Base-by-base conservation (phyloP, 768 basidiomycete genomes). In the Lepiota venenata region DNA sequence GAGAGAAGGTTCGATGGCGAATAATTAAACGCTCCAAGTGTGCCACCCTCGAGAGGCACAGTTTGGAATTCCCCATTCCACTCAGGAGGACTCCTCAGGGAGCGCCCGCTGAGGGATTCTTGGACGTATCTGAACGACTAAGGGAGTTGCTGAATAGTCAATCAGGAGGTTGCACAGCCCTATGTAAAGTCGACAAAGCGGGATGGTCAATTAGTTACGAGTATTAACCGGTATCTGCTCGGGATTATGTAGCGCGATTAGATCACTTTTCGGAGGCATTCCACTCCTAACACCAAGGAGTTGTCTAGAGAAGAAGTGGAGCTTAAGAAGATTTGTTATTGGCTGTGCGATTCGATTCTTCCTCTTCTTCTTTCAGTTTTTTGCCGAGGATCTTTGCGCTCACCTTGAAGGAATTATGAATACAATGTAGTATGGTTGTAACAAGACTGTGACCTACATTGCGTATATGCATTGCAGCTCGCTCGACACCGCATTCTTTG, bases 401-500 rank as follows among this genome's bases (percentile, higher is more conserved):
- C 57, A 93, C 85, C 90, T 91, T 63, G 56, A 58, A 58, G 61
- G 58, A 56, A 59, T 37, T 21, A 59, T 61, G 60, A 60, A 57
- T 43, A 59, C 32, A n/a, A 56, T 35, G 58, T 55, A 53, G 44
- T 52, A 43, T 43, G 39, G 43, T 20, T 50, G 46, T 22, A 32
- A n/a, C 47, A 39, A 48, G 38, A 52, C 52, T 41, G 47, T 43
- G 50, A 55, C 65, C 75, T 63, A 91, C 92, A 69, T 92, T 93
- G 58, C 91, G 83, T 56, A 93, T 85, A 66, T 94, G 90, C 64
- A 89, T 74, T 11, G 80, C 82, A 39, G 92, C 91, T 40, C 88
- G 85, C 63, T 92, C 89, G 47, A 94, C 84, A 20, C 92, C 92
- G 61, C 75, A 76, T 50, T 85, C 78, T 62, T 88, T 81, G 63